These are phyloP conservation scores for Podospora sp. DNA, from an alignment of 495 filamentous ascomycete genomes.

Conservation along the genomic window DNA sequence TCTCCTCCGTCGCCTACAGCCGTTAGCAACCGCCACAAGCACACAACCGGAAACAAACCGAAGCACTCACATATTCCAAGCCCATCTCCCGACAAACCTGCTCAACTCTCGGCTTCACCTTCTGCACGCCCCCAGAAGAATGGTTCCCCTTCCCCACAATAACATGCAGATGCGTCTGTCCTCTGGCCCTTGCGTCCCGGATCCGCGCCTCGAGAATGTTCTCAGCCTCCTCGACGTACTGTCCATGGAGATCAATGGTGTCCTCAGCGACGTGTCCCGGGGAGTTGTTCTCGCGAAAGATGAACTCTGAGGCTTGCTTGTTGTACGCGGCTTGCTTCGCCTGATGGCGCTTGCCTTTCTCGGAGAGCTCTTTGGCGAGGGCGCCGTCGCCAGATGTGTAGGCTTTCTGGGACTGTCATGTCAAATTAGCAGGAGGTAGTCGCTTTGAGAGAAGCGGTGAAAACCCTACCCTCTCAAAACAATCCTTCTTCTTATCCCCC, in stretches of 20 bases:
- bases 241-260: constrained; percentile 91
- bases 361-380: constrained; percentile 74
- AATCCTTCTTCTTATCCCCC: constrained; percentile 70
- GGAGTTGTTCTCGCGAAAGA: constrained; percentile 92
- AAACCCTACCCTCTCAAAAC: constrained; percentile 70
- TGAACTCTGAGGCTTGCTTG: constrained; percentile 85
- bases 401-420: constrained; percentile 69
- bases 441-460: too few relatives aligned
- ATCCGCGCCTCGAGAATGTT: constrained; percentile 84
- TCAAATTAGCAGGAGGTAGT: too few relatives aligned
- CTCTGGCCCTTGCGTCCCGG: constrained; percentile 66
- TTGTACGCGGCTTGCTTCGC: constrained; percentile 80
- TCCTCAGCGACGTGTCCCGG: constrained; percentile 68
- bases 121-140: constrained; percentile 74
- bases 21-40: neutral
- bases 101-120: constrained; percentile 90
- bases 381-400: constrained; percentile 81
- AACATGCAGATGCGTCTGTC: constrained; percentile 68
- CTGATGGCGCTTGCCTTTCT: constrained; percentile 83
- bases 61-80: constrained; percentile 59
- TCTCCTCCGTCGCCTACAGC: constrained; percentile 67
- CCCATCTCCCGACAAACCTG: constrained; percentile 79
- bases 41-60: neutral
- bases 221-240: constrained; percentile 93
- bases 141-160: constrained; percentile 98